Conservation (phyloP, 371 early-diverging fungal genomes). For the Mortierella sp. region DNA sequence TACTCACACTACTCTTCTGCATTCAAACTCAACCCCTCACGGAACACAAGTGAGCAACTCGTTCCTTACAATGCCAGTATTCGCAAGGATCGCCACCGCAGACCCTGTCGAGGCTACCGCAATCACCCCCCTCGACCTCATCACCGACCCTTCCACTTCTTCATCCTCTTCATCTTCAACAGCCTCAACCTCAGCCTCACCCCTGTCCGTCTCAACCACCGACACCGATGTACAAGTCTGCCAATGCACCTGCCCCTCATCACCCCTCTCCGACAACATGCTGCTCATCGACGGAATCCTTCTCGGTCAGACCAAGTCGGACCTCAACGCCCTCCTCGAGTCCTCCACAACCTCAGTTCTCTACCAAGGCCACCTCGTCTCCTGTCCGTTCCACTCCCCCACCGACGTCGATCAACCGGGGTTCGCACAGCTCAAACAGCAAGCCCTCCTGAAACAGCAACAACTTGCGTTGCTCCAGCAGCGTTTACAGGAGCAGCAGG, state of each 20-base stretch:
- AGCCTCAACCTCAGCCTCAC: not conserved
- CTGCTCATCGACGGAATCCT: slow-evolving; percentile 7
- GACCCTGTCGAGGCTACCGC: slow-evolving; percentile 36
- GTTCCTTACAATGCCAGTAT: slow-evolving; percentile 26
- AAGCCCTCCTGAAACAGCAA: slow-evolving; percentile 24
- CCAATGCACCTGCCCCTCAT: slow-evolving; percentile 7
- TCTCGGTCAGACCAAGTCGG: not conserved
- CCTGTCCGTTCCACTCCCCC: slow-evolving; percentile 16
- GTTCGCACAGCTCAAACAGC: slow-evolving; percentile 27
- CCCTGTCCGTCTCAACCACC: slow-evolving; percentile 3
- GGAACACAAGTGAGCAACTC: not conserved
- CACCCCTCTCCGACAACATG: not conserved
- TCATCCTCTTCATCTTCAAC: not conserved
- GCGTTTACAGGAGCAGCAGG: not conserved
- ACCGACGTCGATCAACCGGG: not conserved
- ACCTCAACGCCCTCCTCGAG: slow-evolving; percentile 3
- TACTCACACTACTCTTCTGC: not conserved
- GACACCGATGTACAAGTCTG: not conserved
- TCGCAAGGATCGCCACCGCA: slow-evolving; percentile 30
- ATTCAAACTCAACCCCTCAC: slow-evolving; percentile 6
- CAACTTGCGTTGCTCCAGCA: not conserved
- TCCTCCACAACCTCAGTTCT: not conserved
- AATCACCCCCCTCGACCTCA: slow-evolving; percentile 20
- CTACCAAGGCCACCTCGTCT: slow-evolving; percentile 29
- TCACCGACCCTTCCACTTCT: not conserved